phyloP scores from a whole-genome alignment of 495 filamentous ascomycete species.

The Lasiosphaeria ovina region DNA sequence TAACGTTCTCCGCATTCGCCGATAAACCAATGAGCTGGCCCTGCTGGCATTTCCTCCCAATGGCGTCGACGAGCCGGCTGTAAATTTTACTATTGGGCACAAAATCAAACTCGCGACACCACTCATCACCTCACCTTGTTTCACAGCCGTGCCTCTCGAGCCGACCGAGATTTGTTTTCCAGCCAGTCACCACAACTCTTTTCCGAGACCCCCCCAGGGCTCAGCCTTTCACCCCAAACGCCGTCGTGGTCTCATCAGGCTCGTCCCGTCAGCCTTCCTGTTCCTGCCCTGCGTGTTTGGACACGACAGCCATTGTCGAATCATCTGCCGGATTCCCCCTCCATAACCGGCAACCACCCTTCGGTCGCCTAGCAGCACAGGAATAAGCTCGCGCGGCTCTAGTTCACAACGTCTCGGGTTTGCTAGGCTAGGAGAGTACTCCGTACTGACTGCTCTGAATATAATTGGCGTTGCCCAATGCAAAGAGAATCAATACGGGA shows the following conservation, averaged over 20 bases:
- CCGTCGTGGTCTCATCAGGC: slow-evolving; percentile 26
- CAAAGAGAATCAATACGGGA: background rate
- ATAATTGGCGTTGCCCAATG: background rate
- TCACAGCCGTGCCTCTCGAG: slow-evolving; percentile 24
- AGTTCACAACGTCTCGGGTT: slow-evolving; percentile 11
- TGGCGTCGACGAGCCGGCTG: slow-evolving; percentile 4
- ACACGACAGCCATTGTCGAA: slow-evolving; percentile 39
- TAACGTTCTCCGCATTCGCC: background rate
- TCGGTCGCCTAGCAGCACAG: slow-evolving; percentile 16
- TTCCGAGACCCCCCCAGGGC: background rate
- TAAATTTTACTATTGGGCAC: slow-evolving; percentile 27
- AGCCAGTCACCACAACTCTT: slow-evolving; percentile 20
- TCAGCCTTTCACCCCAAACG: slow-evolving; percentile 27
- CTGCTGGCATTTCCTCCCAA: slow-evolving; percentile 27
- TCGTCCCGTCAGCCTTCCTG: slow-evolving; percentile 29
- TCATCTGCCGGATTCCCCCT: slow-evolving; percentile 32
- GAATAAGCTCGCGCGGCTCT: slow-evolving; percentile 4
- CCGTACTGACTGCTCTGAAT: no score
- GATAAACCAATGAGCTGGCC: background rate
- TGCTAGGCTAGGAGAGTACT: background rate
- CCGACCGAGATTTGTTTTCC: slow-evolving; percentile 6
- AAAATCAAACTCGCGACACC: slow-evolving; percentile 18
- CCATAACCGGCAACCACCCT: slow-evolving; percentile 23
- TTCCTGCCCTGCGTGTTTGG: slow-evolving; percentile 39
- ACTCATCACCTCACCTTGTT: slow-evolving; percentile 8